These are phyloP conservation scores for Caryocar brasiliense DNA, from an alignment of 441 rosid species.

Conservation along the genomic window DNA sequence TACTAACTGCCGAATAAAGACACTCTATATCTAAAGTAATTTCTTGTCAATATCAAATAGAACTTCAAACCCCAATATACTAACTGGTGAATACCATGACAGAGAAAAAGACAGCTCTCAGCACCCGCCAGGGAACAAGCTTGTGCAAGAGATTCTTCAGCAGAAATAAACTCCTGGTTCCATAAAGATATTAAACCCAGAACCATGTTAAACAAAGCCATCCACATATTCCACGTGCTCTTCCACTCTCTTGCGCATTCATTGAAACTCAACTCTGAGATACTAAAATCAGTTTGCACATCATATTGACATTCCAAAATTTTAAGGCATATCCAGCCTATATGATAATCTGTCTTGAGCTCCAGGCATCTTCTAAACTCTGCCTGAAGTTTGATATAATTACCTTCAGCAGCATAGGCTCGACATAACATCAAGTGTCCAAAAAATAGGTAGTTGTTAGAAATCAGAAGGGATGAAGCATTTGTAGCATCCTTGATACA, in stretches of 20 bases:
- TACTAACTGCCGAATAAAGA: slow-evolving; percentile 16
- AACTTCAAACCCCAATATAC: not conserved
- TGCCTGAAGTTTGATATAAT: slow-evolving; percentile 30
- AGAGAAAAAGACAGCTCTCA: slow-evolving; percentile 69
- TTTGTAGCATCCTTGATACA: slow-evolving; percentile 43
- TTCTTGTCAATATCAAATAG: not conserved
- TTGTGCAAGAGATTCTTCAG: slow-evolving; percentile 54
- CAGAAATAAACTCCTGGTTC: slow-evolving; percentile 43
- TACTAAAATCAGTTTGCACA: slow-evolving; percentile 35
- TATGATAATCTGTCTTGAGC: slow-evolving; percentile 61
- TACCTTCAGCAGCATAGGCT: slow-evolving; percentile 59
- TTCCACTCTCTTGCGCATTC: slow-evolving; percentile 37
- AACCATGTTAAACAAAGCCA: slow-evolving; percentile 42
- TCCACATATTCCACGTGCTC: slow-evolving; percentile 53
- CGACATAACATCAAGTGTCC: slow-evolving; percentile 72
- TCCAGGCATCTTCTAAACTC: slow-evolving; percentile 63
- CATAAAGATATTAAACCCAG: slow-evolving; percentile 45
- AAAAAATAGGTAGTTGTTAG: slow-evolving; percentile 51
- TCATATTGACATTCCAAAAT: slow-evolving; percentile 56
- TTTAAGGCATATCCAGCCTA: slow-evolving; percentile 78
- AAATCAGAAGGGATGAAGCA: slow-evolving; percentile 58
- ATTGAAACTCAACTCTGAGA: slow-evolving; percentile 39
- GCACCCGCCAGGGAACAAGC: slow-evolving; percentile 47
- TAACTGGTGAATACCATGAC: slow-evolving; percentile 47
- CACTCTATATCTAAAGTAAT: too few species aligned